Conservation (phyloP, 495 filamentous ascomycete genomes). For the Choiromyces venosus region DNA sequence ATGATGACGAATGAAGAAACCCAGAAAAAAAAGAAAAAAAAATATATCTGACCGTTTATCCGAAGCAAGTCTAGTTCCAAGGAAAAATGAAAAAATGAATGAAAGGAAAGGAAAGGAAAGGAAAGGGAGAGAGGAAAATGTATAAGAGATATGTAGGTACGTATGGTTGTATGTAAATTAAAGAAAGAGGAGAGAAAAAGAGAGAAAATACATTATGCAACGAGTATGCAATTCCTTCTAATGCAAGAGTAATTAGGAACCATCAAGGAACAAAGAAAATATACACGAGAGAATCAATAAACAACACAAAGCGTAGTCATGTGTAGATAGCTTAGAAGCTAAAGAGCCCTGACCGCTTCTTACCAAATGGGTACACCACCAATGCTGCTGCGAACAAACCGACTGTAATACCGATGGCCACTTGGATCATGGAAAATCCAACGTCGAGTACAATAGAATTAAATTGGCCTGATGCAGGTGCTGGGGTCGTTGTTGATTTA, state of each 20-base stretch:
- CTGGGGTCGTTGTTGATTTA: conserved; percentile 42
- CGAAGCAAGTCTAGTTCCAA: neutral
- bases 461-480: conserved; percentile 35
- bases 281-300: neutral
- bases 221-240: neutral
- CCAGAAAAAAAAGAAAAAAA: neutral
- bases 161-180: neutral
- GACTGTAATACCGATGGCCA: conserved; percentile 89
- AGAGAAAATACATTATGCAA: neutral
- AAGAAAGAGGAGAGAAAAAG: neutral
- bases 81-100: no score
- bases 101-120: neutral
- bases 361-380: conserved; percentile 85
- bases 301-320: neutral
- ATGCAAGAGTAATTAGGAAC: neutral
- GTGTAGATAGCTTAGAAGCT: conserved; percentile 58
- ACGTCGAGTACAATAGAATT: conserved; percentile 76
- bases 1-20: neutral
- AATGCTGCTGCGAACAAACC: conserved; percentile 81
- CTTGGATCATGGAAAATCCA: conserved; percentile 78
- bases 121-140: neutral
- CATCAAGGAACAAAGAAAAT: neutral
- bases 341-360: conserved; percentile 82
- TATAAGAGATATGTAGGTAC: neutral
- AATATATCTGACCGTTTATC: neutral